phyloP scores from a whole-genome alignment of 2,329 filamentous ascomycete genomes.

The Fusarium cyanostomum region DNA sequence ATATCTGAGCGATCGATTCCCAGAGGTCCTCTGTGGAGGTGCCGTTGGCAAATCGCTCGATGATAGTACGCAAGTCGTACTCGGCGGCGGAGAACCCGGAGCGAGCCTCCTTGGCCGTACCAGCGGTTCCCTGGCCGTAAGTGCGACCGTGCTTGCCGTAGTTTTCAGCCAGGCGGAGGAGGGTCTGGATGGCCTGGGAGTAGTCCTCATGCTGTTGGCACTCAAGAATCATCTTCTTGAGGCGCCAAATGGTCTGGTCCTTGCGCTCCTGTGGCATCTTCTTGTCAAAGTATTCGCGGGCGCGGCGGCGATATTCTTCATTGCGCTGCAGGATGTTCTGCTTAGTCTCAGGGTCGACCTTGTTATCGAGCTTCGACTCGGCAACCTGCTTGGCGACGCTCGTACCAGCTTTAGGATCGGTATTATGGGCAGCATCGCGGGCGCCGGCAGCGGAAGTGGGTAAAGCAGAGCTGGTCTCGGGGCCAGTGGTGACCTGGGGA shows the following conservation, averaged over 20 bases:
- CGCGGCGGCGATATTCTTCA: constrained; percentile 57
- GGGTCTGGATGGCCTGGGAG: constrained; percentile 86
- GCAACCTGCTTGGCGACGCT: constrained; percentile 54
- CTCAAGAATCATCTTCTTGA: constrained; percentile 98
- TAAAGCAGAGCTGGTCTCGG: background rate
- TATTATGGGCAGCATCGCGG: constrained; percentile 44
- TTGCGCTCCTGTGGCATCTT: constrained; percentile 95
- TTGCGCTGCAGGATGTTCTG: constrained; percentile 57
- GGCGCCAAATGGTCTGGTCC: constrained; percentile 87
- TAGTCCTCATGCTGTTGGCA: constrained; percentile 97
- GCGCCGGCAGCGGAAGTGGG: constrained; percentile 53
- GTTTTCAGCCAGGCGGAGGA: constrained; percentile 83
- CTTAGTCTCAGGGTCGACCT: constrained; percentile 72
- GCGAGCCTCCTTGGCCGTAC: constrained; percentile 78
- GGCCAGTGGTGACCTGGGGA: constrained; percentile 59
- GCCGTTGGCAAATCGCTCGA: constrained; percentile 95
- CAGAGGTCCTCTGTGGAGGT: constrained; percentile 90
- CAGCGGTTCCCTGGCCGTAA: constrained; percentile 70
- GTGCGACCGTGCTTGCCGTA: constrained; percentile 80
- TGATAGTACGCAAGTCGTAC: constrained; percentile 78
- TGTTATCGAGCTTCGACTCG: constrained; percentile 67
- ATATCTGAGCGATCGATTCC: constrained; percentile 84
- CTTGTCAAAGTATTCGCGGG: constrained; percentile 79
- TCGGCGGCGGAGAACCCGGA: constrained; percentile 76
- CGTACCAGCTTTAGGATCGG: constrained; percentile 54